Evolutionary conservation across 2,329 filamentous ascomycete genomes (phyloP).

Genomic region (Hymenoscyphus linearis): DNA sequence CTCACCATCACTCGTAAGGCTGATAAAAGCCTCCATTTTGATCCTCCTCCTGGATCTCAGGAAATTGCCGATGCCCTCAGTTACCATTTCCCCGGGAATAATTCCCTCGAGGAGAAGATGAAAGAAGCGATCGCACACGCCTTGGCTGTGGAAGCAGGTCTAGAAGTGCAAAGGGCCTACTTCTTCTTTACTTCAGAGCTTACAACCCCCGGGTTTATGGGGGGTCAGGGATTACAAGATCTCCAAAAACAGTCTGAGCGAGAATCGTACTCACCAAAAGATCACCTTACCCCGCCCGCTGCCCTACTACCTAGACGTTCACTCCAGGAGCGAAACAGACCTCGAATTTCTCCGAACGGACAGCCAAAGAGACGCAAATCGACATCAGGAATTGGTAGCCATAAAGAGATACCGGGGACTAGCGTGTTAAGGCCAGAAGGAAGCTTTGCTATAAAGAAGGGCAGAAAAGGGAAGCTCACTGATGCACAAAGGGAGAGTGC

Average conservation of each 20-base stretch:
- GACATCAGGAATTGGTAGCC: not conserved
- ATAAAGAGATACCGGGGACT: not conserved
- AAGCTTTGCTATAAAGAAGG: not conserved
- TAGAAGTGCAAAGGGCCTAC: not conserved
- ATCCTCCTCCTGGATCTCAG: not conserved
- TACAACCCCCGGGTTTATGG: not conserved
- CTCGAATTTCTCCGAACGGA: not conserved
- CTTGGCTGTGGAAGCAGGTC: not conserved
- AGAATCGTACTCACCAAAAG: not conserved
- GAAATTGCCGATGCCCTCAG: not conserved
- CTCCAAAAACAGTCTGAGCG: not conserved
- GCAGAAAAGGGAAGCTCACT: not conserved
- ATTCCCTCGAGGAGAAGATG: not conserved
- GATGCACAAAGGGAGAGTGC: not conserved
- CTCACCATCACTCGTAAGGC: not conserved
- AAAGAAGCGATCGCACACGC: not conserved
- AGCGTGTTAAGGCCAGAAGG: not conserved
- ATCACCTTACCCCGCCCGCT: not conserved
- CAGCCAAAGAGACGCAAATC: not conserved
- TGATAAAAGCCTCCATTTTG: not conserved
- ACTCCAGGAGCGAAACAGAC: not conserved
- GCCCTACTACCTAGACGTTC: not conserved
- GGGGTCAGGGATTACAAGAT: not conserved
- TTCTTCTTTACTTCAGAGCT: not conserved
- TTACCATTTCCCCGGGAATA: not conserved